Evolutionary conservation across 2,329 filamentous ascomycete species (phyloP).

Genomic region (Aspergillus sp.): DNA sequence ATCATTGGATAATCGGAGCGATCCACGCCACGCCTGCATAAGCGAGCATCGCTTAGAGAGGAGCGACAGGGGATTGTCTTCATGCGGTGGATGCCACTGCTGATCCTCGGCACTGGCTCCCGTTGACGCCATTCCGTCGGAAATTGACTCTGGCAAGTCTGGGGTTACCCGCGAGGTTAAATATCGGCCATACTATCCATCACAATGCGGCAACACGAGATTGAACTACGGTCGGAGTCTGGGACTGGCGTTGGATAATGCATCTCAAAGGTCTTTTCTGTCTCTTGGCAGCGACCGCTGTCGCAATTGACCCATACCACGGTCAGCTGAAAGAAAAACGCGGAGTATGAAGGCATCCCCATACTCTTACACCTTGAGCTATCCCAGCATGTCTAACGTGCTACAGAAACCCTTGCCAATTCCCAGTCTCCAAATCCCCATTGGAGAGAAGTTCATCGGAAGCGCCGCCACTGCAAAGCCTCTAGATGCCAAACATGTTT

Average conservation of each 20-base stretch:
- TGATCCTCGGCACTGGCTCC: background rate
- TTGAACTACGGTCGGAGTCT: background rate
- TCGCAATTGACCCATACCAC: background rate
- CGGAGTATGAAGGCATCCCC: background rate
- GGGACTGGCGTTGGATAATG: background rate
- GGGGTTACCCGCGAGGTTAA: background rate
- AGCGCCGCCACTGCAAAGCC: background rate
- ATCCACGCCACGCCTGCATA: background rate
- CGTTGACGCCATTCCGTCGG: too few relatives aligned
- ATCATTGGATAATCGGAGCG: too few relatives aligned
- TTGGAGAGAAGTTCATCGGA: slow-evolving; percentile 3
- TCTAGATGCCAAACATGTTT: background rate
- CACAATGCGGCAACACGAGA: background rate
- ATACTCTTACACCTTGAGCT: background rate
- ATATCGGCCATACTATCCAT: background rate
- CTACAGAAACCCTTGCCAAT: background rate
- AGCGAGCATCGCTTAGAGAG: background rate
- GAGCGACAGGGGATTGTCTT: background rate
- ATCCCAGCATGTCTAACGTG: background rate
- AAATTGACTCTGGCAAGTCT: too few relatives aligned
- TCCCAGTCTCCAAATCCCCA: background rate
- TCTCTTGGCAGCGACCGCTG: background rate
- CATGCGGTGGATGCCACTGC: background rate
- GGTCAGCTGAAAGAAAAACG: background rate
- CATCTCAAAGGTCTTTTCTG: background rate